phyloP scores from a whole-genome alignment of 345 rosid genomes.

The Lepidium didymum region DNA sequence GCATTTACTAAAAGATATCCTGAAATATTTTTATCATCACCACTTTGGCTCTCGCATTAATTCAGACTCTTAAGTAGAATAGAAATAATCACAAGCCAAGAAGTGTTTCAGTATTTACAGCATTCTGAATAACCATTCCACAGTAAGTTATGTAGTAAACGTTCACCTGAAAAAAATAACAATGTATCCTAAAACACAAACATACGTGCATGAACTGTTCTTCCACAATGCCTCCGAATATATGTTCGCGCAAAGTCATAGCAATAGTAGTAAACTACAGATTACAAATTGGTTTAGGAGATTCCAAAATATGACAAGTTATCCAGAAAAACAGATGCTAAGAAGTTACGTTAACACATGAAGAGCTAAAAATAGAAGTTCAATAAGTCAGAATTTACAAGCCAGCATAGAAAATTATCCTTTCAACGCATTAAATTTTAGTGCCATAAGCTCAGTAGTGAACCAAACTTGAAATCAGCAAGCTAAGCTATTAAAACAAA shows the following conservation, averaged over 20 bases:
- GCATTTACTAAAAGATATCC: conserved; percentile 64
- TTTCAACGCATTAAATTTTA: neutral
- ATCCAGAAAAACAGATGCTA: too few species aligned
- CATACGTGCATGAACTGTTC: neutral
- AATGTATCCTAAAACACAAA: neutral
- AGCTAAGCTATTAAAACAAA: neutral
- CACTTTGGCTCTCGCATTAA: conserved; percentile 30
- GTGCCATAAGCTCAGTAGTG: neutral
- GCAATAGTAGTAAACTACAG: neutral
- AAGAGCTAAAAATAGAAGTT: conserved; percentile 7
- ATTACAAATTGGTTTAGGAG: neutral
- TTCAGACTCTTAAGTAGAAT: conserved; percentile 14
- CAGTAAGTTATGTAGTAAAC: neutral
- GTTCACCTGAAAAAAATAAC: neutral
- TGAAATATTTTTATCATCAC: conserved; percentile 68
- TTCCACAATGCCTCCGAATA: neutral
- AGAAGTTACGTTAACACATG: neutral
- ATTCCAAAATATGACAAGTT: neutral
- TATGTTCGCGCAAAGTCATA: neutral
- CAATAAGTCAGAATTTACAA: neutral
- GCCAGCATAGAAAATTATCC: too few species aligned
- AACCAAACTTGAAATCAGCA: conserved; percentile 4
- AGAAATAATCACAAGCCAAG: conserved; percentile 2
- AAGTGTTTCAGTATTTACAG: neutral
- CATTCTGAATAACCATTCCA: neutral